Evolutionary conservation across 2,329 filamentous ascomycete genomes (phyloP).

Genomic region (Verticillium klebahnii): DNA sequence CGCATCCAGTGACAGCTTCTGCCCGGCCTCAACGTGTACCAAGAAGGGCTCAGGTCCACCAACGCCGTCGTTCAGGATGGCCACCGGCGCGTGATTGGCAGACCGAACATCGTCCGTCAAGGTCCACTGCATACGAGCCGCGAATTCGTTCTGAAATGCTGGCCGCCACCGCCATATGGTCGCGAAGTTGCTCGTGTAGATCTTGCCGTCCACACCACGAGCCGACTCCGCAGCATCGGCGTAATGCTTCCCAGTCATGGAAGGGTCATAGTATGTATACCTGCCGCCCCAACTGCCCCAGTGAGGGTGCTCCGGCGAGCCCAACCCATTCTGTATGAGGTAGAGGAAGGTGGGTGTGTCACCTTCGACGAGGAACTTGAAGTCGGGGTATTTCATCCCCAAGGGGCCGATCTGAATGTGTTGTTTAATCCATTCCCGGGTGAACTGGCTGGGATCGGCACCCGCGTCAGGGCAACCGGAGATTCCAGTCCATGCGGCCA

Average conservation of each 20-base stretch:
- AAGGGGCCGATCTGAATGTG: slow-evolving; percentile 46
- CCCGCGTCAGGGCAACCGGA: slow-evolving; percentile 23
- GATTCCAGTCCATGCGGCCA: slow-evolving; percentile 49
- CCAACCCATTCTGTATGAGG: slow-evolving; percentile 41
- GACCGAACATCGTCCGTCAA: too few relatives aligned
- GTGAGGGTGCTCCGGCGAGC: slow-evolving; percentile 36
- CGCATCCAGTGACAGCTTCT: too few relatives aligned
- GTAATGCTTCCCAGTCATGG: not conserved
- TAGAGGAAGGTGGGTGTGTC: slow-evolving; percentile 46
- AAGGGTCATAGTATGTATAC: slow-evolving; percentile 21
- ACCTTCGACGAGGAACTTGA: slow-evolving; percentile 46
- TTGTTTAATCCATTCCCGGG: slow-evolving; percentile 44
- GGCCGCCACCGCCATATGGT: not conserved
- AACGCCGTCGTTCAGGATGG: too few relatives aligned
- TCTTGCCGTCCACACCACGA: not conserved
- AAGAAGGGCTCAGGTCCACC: too few relatives aligned
- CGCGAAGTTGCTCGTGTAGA: not conserved
- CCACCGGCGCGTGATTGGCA: too few relatives aligned
- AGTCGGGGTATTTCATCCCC: slow-evolving; percentile 38
- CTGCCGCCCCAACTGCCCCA: slow-evolving; percentile 46
- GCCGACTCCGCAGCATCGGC: not conserved
- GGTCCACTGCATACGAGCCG: not conserved
- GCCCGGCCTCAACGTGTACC: too few relatives aligned
- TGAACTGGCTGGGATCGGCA: slow-evolving; percentile 36
- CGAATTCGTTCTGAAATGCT: slow-evolving; percentile 3